phyloP scores from a whole-genome alignment of 192 early-diverging fungal genomes.

The Radiomyces spectabilis region DNA sequence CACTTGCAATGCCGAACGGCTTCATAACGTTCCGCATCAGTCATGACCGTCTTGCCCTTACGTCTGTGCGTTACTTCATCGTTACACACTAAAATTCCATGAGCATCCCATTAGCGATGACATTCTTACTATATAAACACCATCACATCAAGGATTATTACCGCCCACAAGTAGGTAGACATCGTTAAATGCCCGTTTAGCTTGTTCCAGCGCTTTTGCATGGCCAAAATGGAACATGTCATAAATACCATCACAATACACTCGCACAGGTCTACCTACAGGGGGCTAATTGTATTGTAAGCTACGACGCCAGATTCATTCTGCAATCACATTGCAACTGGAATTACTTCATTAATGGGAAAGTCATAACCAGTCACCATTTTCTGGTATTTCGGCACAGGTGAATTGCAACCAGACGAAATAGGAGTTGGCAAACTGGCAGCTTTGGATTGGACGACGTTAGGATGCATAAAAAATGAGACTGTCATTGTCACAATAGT shows the following conservation, averaged over 20 bases:
- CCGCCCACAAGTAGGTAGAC: slow-evolving; percentile 71
- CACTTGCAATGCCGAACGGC: slow-evolving; percentile 70
- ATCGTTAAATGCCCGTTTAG: slow-evolving; percentile 71
- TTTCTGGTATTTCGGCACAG: too few relatives aligned
- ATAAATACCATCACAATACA: slow-evolving; percentile 87
- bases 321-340: too few relatives aligned
- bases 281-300: slow-evolving; percentile 42
- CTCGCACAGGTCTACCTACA: slow-evolving; percentile 60
- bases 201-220: slow-evolving; percentile 73
- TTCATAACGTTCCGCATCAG: slow-evolving; percentile 62
- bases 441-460: too few relatives aligned
- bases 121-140: neutral
- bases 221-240: slow-evolving; percentile 83
- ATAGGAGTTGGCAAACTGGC: too few relatives aligned
- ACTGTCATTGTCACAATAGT: too few relatives aligned
- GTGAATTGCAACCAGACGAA: too few relatives aligned
- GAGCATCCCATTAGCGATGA: neutral
- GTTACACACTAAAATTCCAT: slow-evolving; percentile 39
- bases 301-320: too few relatives aligned
- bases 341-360: too few relatives aligned
- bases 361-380: too few relatives aligned
- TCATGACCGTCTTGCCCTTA: slow-evolving; percentile 70
- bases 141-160: too few relatives aligned
- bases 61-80: slow-evolving; percentile 57
- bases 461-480: too few relatives aligned